Evolutionary conservation across 306 rosid genomes (phyloP), one percentile per base, ranked within the genome.

Genomic region (Dalbergia oliveri): DNA sequence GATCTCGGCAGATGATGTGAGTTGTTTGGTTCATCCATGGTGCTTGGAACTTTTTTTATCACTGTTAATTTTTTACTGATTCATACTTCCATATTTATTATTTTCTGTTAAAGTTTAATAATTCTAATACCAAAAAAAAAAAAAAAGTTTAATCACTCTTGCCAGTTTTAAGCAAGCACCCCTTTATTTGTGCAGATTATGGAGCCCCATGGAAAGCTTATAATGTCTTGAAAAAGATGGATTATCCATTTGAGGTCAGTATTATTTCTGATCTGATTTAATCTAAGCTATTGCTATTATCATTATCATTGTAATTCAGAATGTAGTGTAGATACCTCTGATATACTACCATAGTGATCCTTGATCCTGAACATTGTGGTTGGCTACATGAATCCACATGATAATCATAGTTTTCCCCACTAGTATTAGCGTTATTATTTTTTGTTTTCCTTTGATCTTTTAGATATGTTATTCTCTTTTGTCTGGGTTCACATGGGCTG

Each of bases 191-290:
- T 83, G 84, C 91, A 95, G 99, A 95, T 95, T 76, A 93, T 93
- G 94, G 99, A 93, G 84, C 98, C 98, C 99, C 98, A 6, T 91
- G 98, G 99, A 78, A 82, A 85, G 98, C 98, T 73, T 86, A 86
- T 87, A 91, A 90, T 86, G 92, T 93, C 66, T 41, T 95, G 91
- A 84, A 80, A 86, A 93, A 83, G 91, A 95, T 95, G 90, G 96
- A 91, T 80, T 95, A 95, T 85, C 98, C 99, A 11, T 91, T 85
- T 69, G 99, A 95, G 97, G 99, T 84, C 33, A 82, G 88, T 85
- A 63, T 70, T 47, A 68, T 73, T 69, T 72, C 66, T 31, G 21
- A 70, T 66, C 57, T 60, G 14, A 47, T 70, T 79, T 72, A 26
- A 47, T 78, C 37, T 35, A 15, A 63, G 11, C 58, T 74, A 45